phyloP scores from a whole-genome alignment of 176 grass and related monocot species.

The Puccinellia tenuiflora region DNA sequence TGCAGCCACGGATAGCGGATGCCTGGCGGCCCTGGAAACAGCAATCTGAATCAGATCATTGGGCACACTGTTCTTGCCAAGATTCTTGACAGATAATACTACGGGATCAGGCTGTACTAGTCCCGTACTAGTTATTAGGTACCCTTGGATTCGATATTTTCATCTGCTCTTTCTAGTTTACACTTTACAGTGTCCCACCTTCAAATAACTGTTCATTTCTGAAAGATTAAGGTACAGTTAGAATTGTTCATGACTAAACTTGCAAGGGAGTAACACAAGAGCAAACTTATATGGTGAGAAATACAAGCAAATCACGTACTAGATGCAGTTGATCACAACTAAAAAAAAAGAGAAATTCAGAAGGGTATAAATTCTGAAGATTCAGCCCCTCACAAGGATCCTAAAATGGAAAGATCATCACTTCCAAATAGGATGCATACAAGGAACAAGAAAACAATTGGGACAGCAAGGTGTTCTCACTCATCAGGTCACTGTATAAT shows the following conservation, averaged over 20 bases:
- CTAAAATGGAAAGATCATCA: conserved; percentile 55
- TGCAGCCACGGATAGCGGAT: conserved; percentile 1
- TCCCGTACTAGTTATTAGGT: background rate
- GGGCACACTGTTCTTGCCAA: background rate
- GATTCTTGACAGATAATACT: background rate
- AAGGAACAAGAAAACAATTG: conserved; percentile 42
- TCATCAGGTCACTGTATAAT: conserved; percentile 26
- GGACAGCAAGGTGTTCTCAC: conserved; percentile 23
- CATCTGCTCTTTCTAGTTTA: background rate
- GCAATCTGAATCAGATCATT: background rate
- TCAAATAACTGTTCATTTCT: too few species aligned
- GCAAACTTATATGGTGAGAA: background rate
- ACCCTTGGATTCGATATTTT: background rate
- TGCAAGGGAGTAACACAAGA: background rate
- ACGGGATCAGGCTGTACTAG: background rate
- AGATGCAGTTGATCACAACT: background rate
- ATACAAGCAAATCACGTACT: background rate
- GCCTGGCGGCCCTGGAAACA: conserved; percentile 28
- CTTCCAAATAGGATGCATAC: conserved; percentile 58
- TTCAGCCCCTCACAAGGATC: background rate
- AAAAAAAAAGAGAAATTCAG: background rate
- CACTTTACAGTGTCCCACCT: too few species aligned
- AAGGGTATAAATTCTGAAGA: background rate
- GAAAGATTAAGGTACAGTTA: too few species aligned
- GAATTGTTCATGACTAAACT: background rate